Evolutionary conservation across 2,329 filamentous ascomycete species (phyloP).

Genomic region (Phialophora tarda): DNA sequence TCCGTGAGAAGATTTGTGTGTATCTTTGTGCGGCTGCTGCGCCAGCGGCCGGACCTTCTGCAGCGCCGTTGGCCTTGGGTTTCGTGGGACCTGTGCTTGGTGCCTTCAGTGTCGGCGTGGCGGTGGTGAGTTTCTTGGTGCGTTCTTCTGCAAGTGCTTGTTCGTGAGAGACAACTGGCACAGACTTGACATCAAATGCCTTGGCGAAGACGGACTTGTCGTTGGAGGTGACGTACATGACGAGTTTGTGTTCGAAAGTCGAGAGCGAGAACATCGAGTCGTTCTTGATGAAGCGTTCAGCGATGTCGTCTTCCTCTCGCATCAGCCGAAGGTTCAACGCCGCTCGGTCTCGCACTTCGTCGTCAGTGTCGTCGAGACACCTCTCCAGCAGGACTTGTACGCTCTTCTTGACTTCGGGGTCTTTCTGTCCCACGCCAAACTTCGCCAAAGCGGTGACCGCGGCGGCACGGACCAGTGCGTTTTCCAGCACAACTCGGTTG

Average conservation of each 20-base stretch:
- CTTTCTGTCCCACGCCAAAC: conserved; percentile 95
- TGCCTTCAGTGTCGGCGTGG: conserved; percentile 90
- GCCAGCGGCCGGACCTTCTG: conserved; percentile 76
- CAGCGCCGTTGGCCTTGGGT: conserved; percentile 67
- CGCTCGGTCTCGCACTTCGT: conserved; percentile 95
- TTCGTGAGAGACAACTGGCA: conserved; percentile 92
- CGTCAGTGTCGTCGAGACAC: conserved; percentile 95
- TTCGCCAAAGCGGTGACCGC: conserved; percentile 95
- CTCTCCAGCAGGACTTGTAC: conserved; percentile 89
- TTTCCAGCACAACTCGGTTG: conserved; percentile 96
- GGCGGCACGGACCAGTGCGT: conserved; percentile 91
- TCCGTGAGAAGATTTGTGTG: conserved; percentile 80
- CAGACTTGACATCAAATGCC: conserved; percentile 87
- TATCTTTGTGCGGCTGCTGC: conserved; percentile 82
- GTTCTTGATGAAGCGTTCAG: conserved; percentile 88
- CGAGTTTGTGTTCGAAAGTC: conserved; percentile 94
- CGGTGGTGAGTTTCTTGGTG: conserved; percentile 94
- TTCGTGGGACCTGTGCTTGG: conserved; percentile 81
- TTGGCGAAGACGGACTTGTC: conserved; percentile 82
- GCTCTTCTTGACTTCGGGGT: conserved; percentile 94
- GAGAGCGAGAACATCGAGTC: conserved; percentile 95
- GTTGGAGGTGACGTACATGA: conserved; percentile 94
- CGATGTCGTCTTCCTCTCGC: conserved; percentile 86
- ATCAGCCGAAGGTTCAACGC: conserved; percentile 91
- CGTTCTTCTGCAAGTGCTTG: conserved; percentile 95